Percentiles rank a stretch among this genome's conserved stretches.
These are phyloP conservation scores for Umbelopsis sp. DNA, from an alignment of 192 early-diverging fungal species.

Conservation along the genomic window DNA sequence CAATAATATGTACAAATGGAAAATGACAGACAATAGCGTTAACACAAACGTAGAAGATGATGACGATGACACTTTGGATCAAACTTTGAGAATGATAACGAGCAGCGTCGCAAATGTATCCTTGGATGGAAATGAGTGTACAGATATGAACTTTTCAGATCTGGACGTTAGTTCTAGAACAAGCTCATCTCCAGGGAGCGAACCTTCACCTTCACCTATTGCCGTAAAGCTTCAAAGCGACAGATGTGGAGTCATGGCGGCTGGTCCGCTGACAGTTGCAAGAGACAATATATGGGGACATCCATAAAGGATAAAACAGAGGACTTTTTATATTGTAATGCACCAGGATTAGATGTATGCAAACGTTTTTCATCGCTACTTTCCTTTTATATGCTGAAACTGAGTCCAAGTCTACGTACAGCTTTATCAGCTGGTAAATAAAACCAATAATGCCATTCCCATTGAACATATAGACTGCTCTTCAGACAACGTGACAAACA, in stretches of 20 bases:
- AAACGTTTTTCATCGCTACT: background rate
- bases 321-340: background rate
- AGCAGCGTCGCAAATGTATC: background rate
- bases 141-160: conserved; percentile 16
- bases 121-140: background rate
- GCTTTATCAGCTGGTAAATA: no score
- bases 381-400: background rate
- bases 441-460: no score
- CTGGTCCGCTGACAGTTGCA: conserved; percentile 6
- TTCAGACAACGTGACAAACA: no score
- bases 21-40: background rate
- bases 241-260: background rate
- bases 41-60: background rate
- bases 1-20: background rate
- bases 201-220: background rate
- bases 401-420: no score
- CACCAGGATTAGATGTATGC: background rate
- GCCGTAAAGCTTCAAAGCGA: background rate
- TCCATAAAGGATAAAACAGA: background rate
- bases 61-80: background rate
- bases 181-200: conserved; percentile 4
- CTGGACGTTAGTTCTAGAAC: conserved; percentile 6
- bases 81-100: background rate
- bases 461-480: no score
- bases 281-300: conserved; percentile 9